phyloP scores from a whole-genome alignment of 257 asterid genomes.

The Fraxinus americana region DNA sequence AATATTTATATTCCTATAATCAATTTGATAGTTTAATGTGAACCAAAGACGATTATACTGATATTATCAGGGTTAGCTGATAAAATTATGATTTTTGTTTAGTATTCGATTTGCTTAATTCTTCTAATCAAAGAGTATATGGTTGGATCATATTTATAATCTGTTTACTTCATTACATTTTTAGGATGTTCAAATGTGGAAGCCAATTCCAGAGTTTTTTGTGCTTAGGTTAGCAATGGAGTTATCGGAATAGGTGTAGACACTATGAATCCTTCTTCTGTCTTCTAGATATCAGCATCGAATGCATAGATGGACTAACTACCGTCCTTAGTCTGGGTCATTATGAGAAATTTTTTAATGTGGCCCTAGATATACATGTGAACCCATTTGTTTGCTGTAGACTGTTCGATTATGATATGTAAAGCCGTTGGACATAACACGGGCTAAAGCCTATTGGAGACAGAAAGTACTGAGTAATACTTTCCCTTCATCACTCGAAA shows the following conservation, averaged over 20 bases:
- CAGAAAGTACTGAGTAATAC: conserved; percentile 54
- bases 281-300: conserved; percentile 90
- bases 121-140: not conserved
- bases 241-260: conserved; percentile 57
- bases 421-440: conserved; percentile 66
- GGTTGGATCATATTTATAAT: not conserved
- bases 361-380: conserved; percentile 42
- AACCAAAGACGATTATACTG: not conserved
- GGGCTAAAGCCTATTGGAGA: conserved; percentile 69
- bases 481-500: conserved; percentile 24
- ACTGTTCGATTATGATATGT: conserved; percentile 67
- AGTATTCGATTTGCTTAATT: conserved; percentile 1
- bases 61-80: conserved; percentile 47
- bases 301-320: conserved; percentile 91
- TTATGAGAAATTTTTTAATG: conserved; percentile 46
- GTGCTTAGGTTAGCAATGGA: conserved; percentile 81
- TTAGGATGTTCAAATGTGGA: conserved; percentile 35
- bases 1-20: not conserved
- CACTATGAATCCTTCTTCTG: conserved; percentile 78
- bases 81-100: not conserved
- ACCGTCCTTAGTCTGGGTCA: conserved; percentile 88
- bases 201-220: conserved; percentile 33
- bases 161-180: not conserved
- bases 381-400: conserved; percentile 73
- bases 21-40: conserved; percentile 11